Evolutionary conservation across 2,329 filamentous ascomycete species (phyloP).

Genomic region (Alternaria burnsii): DNA sequence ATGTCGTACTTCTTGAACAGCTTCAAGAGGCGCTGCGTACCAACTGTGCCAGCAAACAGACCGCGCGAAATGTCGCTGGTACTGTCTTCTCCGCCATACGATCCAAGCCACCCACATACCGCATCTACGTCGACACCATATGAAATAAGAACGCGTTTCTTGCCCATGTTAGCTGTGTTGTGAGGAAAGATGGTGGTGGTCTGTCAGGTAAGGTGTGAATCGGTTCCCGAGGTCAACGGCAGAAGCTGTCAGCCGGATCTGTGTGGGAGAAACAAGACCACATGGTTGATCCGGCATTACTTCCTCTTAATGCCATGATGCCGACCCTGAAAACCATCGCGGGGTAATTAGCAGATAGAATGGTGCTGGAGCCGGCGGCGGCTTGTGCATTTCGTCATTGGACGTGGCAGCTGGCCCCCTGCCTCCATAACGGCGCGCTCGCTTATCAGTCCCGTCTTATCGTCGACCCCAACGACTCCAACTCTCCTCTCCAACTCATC

Average conservation of each 20-base stretch:
- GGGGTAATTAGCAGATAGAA: constrained; percentile 21
- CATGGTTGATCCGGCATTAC: not conserved
- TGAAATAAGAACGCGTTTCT: constrained; percentile 63
- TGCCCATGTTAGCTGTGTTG: constrained; percentile 46
- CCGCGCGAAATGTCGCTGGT: constrained; percentile 75
- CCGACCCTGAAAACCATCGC: constrained; percentile 11
- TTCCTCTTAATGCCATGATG: constrained; percentile 14
- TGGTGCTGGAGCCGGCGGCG: constrained; percentile 14
- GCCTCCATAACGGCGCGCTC: not conserved
- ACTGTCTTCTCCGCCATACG: constrained; percentile 76
- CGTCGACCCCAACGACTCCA: constrained; percentile 11
- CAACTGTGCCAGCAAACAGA: constrained; percentile 74
- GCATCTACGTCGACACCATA: constrained; percentile 79
- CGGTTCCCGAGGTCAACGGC: not conserved
- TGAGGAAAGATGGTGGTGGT: not conserved
- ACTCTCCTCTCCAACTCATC: constrained; percentile 3
- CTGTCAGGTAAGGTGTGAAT: not conserved
- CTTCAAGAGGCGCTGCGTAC: constrained; percentile 72
- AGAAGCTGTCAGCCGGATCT: not conserved
- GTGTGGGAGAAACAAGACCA: not conserved
- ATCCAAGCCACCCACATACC: constrained; percentile 74
- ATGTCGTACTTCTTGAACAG: constrained; percentile 77
- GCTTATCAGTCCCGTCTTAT: constrained; percentile 6
- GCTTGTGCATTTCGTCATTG: constrained; percentile 6
- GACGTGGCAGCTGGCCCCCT: not conserved